These are phyloP conservation scores for Peronospora destructor DNA, from an alignment of 352 stramenopile species.

Conservation along the genomic window DNA sequence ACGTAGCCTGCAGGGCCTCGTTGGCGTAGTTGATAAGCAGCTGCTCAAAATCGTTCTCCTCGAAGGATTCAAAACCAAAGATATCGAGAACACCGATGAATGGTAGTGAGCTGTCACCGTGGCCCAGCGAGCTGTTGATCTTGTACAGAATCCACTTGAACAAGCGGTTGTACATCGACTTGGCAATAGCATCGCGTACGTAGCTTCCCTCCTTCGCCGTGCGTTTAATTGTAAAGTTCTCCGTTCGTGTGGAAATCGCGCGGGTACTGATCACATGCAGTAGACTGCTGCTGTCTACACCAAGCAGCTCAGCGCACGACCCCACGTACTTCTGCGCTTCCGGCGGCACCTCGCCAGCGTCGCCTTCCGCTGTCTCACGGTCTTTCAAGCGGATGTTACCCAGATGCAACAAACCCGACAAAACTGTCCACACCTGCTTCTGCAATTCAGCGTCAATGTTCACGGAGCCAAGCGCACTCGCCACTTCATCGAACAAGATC, in stretches of 20 bases:
- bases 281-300: conserved; percentile 57
- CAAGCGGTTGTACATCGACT: conserved; percentile 89
- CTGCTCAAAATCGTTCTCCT: conserved; percentile 89
- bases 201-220: conserved; percentile 77
- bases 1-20: conserved; percentile 81
- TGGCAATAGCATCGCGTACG: conserved; percentile 88
- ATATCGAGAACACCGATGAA: conserved; percentile 96
- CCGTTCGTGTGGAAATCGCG: conserved; percentile 68
- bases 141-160: conserved; percentile 83
- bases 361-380: conserved; percentile 71
- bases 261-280: conserved; percentile 73
- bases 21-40: conserved; percentile 89
- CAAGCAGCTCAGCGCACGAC: conserved; percentile 57
- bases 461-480: conserved; percentile 68
- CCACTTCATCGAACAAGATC: conserved; percentile 79
- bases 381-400: conserved; percentile 76
- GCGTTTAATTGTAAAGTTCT: conserved; percentile 76
- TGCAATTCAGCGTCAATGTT: conserved; percentile 62
- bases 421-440: conserved; percentile 69
- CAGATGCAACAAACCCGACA: conserved; percentile 72
- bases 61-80: conserved; percentile 96
- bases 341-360: conserved; percentile 58
- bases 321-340: conserved; percentile 47
- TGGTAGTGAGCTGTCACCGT: conserved; percentile 53
- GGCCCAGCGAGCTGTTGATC: conserved; percentile 79